Evolutionary conservation across 176 grass and related monocot genomes (phyloP), one percentile per base, ranked within the genome.

Genomic region (Areca catechu): DNA sequence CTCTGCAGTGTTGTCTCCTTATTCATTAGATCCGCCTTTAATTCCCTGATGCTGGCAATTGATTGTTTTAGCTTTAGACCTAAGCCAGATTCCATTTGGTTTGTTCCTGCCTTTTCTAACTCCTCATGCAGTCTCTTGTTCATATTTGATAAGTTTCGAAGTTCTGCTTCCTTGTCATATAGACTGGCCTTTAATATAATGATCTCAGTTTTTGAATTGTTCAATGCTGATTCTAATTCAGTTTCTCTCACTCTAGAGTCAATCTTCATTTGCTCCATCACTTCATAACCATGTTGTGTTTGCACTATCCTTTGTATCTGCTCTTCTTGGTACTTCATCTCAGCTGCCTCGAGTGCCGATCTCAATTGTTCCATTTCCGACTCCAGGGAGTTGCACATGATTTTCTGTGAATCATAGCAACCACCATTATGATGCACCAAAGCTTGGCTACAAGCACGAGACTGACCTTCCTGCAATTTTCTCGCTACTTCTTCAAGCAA

Each of bases 261-360:
- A 2, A 49, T 77, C 63, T 71, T 89, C 22, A 79, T 58, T 60
- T 89, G 75, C 30, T 98, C 79, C 60, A 93, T 79, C 47, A 85
- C 72, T 72, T 93, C 81, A 72, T 77, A 73, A 4, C 67, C 69
- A 47, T 73, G 78, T 53, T 98, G 77, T 63, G 65, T 75, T 71
- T 85, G 84, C n/a, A 93, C 71, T n/a, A 78, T 86, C 47, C 73
- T 98, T 53, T 83, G 58, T 49, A 93, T 98, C 73, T 89, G 77
- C 54, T 89, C 81, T 62, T 93, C 75, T 21, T 83, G 73, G 17
- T 56, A 71, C 65, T 70, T 76, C 15, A 73, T 70, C 69, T 74
- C 76, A 43, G 71, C 34, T 22, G 61, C 58, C 70, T 93, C 94
- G 19, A 98, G 3, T 12, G 65, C 75, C 15, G 71, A 74, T 48